phyloP scores from a whole-genome alignment of 2,329 filamentous ascomycete species.

The Conoideocrella luteorostrata region DNA sequence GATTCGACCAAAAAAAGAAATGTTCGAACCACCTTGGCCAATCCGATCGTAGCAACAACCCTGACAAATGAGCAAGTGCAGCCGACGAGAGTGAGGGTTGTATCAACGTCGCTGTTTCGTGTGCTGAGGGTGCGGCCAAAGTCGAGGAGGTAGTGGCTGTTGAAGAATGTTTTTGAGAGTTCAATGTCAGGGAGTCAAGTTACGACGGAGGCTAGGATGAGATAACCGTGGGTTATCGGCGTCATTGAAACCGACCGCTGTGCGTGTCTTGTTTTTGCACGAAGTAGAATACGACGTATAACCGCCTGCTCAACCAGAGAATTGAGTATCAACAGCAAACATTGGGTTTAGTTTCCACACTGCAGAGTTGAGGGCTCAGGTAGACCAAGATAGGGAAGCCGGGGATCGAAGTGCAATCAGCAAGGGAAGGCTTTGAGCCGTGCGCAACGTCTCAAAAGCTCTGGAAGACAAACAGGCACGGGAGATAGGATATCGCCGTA shows the following conservation, averaged over 20 bases:
- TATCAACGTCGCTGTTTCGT: not conserved
- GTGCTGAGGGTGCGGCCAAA: not conserved
- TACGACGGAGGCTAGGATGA: constrained; percentile 46
- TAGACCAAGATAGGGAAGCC: not conserved
- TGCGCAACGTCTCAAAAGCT: not conserved
- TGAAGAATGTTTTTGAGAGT: not conserved
- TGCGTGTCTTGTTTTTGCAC: not conserved
- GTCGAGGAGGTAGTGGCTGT: constrained; percentile 1
- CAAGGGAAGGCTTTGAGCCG: constrained; percentile 2
- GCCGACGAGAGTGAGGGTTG: not conserved
- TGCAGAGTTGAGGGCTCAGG: not conserved
- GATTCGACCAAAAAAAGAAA: no score
- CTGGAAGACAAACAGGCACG: not conserved
- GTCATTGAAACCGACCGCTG: constrained; percentile 37
- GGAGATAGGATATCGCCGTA: not conserved
- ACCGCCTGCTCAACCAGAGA: not conserved
- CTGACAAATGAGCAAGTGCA: not conserved
- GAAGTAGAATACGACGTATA: not conserved
- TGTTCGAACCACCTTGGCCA: constrained; percentile 5
- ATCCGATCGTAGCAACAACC: constrained; percentile 6
- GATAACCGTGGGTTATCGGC: constrained; percentile 53
- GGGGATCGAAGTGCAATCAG: not conserved
- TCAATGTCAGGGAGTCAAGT: constrained; percentile 31
- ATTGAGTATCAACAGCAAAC: not conserved
- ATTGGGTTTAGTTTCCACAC: constrained; percentile 1